phyloP scores from a whole-genome alignment of 2,329 filamentous ascomycete genomes.

The Neofusicoccum cordaticola region DNA sequence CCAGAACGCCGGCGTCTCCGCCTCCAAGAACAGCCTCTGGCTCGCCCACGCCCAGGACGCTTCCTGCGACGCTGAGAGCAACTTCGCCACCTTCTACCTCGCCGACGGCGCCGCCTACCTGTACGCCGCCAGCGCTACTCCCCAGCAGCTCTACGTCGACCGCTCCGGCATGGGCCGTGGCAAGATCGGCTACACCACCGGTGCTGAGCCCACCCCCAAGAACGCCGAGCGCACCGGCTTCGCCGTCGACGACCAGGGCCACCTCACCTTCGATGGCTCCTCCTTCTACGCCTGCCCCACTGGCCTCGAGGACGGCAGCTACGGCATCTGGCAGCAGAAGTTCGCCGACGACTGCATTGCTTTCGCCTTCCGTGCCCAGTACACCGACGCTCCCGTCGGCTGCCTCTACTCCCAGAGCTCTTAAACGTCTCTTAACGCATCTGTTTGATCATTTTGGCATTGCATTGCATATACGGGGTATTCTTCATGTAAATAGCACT shows the following conservation, averaged over 20 bases:
- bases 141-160: constrained; percentile 45
- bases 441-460: not conserved
- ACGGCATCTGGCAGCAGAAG: constrained; percentile 28
- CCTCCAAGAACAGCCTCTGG: constrained; percentile 45
- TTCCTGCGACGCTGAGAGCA: constrained; percentile 42
- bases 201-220: constrained; percentile 37
- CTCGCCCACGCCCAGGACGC: constrained; percentile 48
- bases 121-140: constrained; percentile 42
- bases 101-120: constrained; percentile 48
- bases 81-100: constrained; percentile 53
- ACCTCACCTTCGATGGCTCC: constrained; percentile 48
- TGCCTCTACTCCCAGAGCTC: constrained; percentile 6
- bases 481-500: constrained; percentile 1
- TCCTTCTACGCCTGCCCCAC: constrained; percentile 51
- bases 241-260: constrained; percentile 40
- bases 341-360: constrained; percentile 4
- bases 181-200: constrained; percentile 52
- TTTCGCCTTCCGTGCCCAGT: not conserved
- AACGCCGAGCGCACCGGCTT: constrained; percentile 51
- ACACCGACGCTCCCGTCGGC: not conserved
- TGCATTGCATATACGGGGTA: not conserved
- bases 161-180: constrained; percentile 47
- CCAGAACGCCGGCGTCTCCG: constrained; percentile 49
- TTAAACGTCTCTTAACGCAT: not conserved
- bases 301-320: constrained; percentile 39